Conservation (phyloP, 1,284 basidiomycete species). For the Ceratobasidium sp. region DNA sequence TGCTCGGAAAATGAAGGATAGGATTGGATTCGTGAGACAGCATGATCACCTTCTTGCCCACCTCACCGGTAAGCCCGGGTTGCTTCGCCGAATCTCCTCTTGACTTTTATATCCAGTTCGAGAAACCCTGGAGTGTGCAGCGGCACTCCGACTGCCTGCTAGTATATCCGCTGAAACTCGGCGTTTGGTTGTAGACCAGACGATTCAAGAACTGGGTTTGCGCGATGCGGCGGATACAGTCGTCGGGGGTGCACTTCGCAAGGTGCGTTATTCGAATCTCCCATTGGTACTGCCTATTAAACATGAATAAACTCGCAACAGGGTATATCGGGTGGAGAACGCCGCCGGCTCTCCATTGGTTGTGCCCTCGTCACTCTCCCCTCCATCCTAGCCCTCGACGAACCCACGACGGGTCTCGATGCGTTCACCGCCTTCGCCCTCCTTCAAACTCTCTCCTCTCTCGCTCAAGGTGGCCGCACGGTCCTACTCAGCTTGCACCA, state of each 20-base stretch:
- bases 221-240: slow-evolving; percentile 61
- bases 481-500: slow-evolving; percentile 64
- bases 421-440: slow-evolving; percentile 63
- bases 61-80: slow-evolving; percentile 54
- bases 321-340: slow-evolving; percentile 88
- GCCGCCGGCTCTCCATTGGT: slow-evolving; percentile 79
- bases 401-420: slow-evolving; percentile 70
- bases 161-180: slow-evolving; percentile 54
- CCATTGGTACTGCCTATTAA: neutral
- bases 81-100: neutral
- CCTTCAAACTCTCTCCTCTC: slow-evolving; percentile 60
- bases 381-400: slow-evolving; percentile 84
- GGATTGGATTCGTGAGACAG: slow-evolving; percentile 56
- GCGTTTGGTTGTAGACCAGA: slow-evolving; percentile 61
- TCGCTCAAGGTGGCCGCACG: slow-evolving; percentile 61
- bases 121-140: slow-evolving; percentile 63
- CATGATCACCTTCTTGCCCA: slow-evolving; percentile 57
- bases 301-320: neutral
- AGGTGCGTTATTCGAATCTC: slow-evolving; percentile 50
- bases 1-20: slow-evolving; percentile 52
- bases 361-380: slow-evolving; percentile 73
- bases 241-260: slow-evolving; percentile 61
- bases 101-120: slow-evolving; percentile 53
- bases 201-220: slow-evolving; percentile 64
- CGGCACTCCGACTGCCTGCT: slow-evolving; percentile 61